A percentile compares a stretch with the other conserved stretches of the same genome.
These are phyloP conservation scores for Alloteropsis semialata DNA, from an alignment of 176 grass and related monocot genomes.

Conservation along the genomic window DNA sequence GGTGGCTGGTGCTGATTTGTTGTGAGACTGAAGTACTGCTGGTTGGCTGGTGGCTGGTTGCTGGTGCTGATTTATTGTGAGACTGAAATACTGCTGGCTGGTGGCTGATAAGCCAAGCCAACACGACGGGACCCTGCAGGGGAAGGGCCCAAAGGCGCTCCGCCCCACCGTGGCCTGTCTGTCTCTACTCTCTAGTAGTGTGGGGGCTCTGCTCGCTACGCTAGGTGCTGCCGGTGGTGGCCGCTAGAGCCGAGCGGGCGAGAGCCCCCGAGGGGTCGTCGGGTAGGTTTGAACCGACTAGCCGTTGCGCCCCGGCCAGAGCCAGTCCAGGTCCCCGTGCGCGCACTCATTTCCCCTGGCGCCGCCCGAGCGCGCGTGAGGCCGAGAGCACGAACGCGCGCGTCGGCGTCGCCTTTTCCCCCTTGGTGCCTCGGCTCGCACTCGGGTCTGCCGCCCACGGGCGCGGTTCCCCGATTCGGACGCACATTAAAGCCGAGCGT, in stretches of 20 bases:
- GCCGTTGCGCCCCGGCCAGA: conserved; percentile 15
- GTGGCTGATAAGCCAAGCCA: no score
- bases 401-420: neutral
- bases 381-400: no score
- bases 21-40: no score
- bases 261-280: neutral
- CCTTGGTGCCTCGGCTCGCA: neutral
- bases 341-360: neutral
- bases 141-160: neutral
- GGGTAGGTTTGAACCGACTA: neutral
- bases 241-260: neutral
- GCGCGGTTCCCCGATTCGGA: neutral
- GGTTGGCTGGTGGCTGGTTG: no score
- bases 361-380: neutral
- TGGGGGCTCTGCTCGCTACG: no score
- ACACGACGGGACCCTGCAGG: no score
- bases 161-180: neutral
- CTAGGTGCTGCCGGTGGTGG: neutral
- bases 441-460: neutral
- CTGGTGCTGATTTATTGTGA: no score
- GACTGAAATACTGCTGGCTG: no score
- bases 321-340: neutral
- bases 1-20: no score
- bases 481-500: neutral
- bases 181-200: neutral